phyloP scores from a whole-genome alignment of 1,284 basidiomycete species.

The Farysia itapuensis region DNA sequence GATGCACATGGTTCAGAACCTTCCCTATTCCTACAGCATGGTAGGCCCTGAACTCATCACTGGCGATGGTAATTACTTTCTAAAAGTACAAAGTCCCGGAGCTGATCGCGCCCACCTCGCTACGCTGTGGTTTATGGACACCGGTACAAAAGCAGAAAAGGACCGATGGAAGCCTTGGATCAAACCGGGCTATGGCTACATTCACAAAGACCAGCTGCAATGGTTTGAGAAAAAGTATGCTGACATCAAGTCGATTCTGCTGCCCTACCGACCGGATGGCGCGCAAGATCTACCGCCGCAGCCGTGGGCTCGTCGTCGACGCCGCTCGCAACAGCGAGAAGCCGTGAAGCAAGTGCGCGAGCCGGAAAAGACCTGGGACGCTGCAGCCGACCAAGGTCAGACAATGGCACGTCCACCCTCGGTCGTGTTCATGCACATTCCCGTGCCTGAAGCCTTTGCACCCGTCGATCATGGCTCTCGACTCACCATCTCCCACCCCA shows the following conservation, averaged over 20 bases:
- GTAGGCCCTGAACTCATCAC: constrained; percentile 74
- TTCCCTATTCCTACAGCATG: constrained; percentile 82
- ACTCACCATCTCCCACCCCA: not conserved
- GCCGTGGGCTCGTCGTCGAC: constrained; percentile 1
- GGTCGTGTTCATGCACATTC: constrained; percentile 57
- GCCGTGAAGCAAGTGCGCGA: not conserved
- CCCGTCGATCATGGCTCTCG: constrained; percentile 1
- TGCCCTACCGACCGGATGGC: constrained; percentile 45
- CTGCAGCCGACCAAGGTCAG: constrained; percentile 9
- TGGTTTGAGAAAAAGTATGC: constrained; percentile 39
- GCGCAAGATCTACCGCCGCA: constrained; percentile 20
- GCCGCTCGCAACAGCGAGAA: not conserved
- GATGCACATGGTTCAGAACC: constrained; percentile 69
- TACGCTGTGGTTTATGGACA: constrained; percentile 90
- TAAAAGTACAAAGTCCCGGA: constrained; percentile 17
- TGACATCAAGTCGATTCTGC: constrained; percentile 5
- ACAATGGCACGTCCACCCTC: constrained; percentile 35
- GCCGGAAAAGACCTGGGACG: constrained; percentile 19
- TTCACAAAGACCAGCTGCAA: constrained; percentile 47
- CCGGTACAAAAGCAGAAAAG: constrained; percentile 65
- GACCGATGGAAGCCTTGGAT: constrained; percentile 33
- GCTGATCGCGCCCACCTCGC: constrained; percentile 73
- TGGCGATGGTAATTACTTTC: constrained; percentile 50
- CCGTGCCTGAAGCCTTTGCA: constrained; percentile 53
- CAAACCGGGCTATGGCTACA: constrained; percentile 44